These are phyloP conservation scores for Aspergillus ochraceus DNA, from an alignment of 2,329 filamentous ascomycete species.

Conservation along the genomic window DNA sequence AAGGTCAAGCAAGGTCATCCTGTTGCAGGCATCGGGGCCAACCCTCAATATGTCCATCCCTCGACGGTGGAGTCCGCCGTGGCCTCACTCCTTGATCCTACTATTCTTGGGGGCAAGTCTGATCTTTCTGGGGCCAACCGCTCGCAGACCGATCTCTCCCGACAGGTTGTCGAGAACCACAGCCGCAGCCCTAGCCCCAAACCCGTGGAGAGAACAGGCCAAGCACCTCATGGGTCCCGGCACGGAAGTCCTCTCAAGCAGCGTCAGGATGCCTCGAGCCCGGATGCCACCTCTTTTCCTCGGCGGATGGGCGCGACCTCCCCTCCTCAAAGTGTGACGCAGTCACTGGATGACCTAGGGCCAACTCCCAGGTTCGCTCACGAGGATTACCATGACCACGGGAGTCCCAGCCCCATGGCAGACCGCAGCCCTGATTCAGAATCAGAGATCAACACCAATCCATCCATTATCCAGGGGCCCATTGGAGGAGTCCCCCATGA, in stretches of 20 bases:
- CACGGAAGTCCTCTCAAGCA: slow-evolving; percentile 50
- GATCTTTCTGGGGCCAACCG: slow-evolving; percentile 49
- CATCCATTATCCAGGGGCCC: slow-evolving; percentile 76
- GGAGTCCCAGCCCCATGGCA: slow-evolving; percentile 34
- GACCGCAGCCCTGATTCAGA: slow-evolving; percentile 48
- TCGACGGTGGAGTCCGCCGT: slow-evolving; percentile 83
- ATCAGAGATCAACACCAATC: slow-evolving; percentile 75
- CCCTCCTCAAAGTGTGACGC: slow-evolving; percentile 55
- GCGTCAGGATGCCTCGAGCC: slow-evolving; percentile 36
- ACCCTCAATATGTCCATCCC: slow-evolving; percentile 73
- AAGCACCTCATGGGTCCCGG: slow-evolving; percentile 25
- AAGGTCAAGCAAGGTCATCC: slow-evolving; percentile 66
- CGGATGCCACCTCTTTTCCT: slow-evolving; percentile 40
- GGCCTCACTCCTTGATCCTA: slow-evolving; percentile 84
- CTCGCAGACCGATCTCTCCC: slow-evolving; percentile 42
- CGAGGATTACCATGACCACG: slow-evolving; percentile 77
- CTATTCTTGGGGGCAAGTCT: slow-evolving; percentile 65
- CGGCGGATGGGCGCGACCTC: slow-evolving; percentile 47
- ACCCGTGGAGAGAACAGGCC: slow-evolving; percentile 19
- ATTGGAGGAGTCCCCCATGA: slow-evolving; percentile 58
- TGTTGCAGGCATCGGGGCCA: slow-evolving; percentile 69
- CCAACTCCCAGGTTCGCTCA: slow-evolving; percentile 65
- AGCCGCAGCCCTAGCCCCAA: slow-evolving; percentile 27
- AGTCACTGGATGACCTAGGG: slow-evolving; percentile 45
- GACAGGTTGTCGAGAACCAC: slow-evolving; percentile 28